Base-by-base conservation (phyloP, 2,329 filamentous ascomycete genomes). In the Phaeosphaeriaceae sp. region DNA sequence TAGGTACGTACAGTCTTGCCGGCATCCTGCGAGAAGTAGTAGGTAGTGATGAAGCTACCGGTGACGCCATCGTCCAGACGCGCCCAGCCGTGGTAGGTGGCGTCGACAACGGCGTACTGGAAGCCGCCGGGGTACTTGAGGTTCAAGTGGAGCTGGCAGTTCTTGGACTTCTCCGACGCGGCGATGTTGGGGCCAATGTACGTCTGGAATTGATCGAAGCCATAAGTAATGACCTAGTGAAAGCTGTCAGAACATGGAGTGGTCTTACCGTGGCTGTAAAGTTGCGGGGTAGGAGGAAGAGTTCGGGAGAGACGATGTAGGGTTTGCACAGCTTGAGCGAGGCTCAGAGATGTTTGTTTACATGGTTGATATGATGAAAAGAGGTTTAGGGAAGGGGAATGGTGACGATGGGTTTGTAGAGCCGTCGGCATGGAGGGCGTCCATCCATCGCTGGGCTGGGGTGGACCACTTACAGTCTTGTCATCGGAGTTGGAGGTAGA, bases 101-200 rank as follows among this genome's bases (percentile, higher is more conserved):
- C 73, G 20, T 72, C 66, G 4, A 76, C 73, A 24, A 77, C 67
- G 33, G 71, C 57, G 70, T 77, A 70, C 67, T 77, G 53, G 76
- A 78, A 72, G 70, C 76, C 79, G 72, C 72, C 70, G 1, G 62
- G 74, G 61, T 70, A 77, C 70, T 76, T 68, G 51, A 72, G 57
- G 55, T 71, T 70, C 44, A 77, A 54, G 65, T 76, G 74, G 21
- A 77, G 63, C 54, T 76, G 73, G 70, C 74, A 77, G 66, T 73
- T 73, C 64, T 76, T 76, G 62, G 68, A 71, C 55, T 72, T 67
- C 60, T 76, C 72, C 44, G 65, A 52, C 25, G 68, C 59, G 27
- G 56, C 58, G 10, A 68, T 71, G 33, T 65, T 63, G 13, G 73
- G 72, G 44, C 73, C 73, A 47, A 73, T 74, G 67, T 74, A 74